phyloP scores from a whole-genome alignment of 257 asterid species.

The Thymus mandschuricus region DNA sequence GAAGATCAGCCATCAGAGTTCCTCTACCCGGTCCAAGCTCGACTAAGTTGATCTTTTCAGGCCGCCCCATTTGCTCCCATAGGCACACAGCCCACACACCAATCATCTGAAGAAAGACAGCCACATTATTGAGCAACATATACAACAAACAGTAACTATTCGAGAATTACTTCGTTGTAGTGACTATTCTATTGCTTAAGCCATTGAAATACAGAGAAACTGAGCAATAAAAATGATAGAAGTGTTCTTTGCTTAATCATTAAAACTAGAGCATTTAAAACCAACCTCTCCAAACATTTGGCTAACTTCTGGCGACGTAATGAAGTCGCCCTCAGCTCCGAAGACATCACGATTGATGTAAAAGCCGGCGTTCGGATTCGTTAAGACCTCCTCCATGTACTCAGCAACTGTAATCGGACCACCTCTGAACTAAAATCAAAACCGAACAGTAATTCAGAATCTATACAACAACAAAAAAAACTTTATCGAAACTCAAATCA shows the following conservation, averaged over 20 bases:
- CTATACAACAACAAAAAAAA: neutral
- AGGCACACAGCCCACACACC: slow-evolving; percentile 97
- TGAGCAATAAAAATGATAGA: neutral
- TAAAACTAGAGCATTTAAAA: neutral
- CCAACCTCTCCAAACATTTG: slow-evolving; percentile 99
- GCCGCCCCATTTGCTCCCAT: slow-evolving; percentile 99
- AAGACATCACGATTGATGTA: slow-evolving; percentile 94
- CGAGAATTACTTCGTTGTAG: neutral
- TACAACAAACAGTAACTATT: neutral
- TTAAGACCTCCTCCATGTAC: slow-evolving; percentile 96
- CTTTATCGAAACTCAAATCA: neutral
- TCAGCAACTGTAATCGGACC: slow-evolving; percentile 97
- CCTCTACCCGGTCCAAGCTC: slow-evolving; percentile 99
- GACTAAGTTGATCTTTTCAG: slow-evolving; percentile 71
- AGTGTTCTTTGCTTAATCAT: neutral
- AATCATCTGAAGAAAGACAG: slow-evolving; percentile 59
- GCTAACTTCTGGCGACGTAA: slow-evolving; percentile 99
- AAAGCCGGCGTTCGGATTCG: slow-evolving; percentile 89
- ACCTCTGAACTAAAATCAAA: slow-evolving; percentile 75
- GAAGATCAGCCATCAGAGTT: slow-evolving; percentile 93
- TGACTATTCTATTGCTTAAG: neutral
- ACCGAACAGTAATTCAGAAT: slow-evolving; percentile 19
- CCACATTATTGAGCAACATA: slow-evolving; percentile 8
- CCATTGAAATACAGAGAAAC: neutral
- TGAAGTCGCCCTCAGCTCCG: slow-evolving; percentile 90